Evolutionary conservation across 306 rosid genomes (phyloP).

Genomic region (Mimosa bimucronata): DNA sequence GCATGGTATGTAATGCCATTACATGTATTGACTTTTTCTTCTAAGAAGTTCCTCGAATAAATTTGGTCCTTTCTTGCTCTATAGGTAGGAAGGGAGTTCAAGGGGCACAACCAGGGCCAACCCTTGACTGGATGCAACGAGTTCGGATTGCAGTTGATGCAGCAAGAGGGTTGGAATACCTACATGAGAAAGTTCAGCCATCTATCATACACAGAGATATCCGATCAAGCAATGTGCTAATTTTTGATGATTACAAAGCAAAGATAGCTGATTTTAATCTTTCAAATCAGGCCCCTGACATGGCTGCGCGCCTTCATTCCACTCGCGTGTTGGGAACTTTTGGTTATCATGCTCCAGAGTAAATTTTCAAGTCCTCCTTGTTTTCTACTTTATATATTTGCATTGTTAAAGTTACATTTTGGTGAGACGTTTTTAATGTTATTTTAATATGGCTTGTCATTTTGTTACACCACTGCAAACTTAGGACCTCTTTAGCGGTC

Average conservation of each 20-base stretch:
- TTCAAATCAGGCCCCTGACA: constrained; percentile 84
- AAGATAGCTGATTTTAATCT: constrained; percentile 82
- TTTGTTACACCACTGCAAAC: neutral
- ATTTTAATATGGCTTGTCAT: neutral
- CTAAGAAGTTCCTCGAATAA: neutral
- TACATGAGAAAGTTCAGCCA: constrained; percentile 80
- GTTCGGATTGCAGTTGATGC: constrained; percentile 81
- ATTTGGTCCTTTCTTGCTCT: constrained; percentile 27
- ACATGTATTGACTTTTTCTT: neutral
- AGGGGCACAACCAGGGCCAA: constrained; percentile 86
- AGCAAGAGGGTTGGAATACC: constrained; percentile 74
- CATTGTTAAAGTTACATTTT: neutral
- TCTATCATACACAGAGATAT: constrained; percentile 72
- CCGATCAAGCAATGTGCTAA: constrained; percentile 79
- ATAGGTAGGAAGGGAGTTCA: constrained; percentile 84
- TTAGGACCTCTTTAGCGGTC: neutral
- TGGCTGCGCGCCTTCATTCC: constrained; percentile 88
- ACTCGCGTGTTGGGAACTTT: constrained; percentile 81
- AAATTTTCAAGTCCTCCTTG: constrained; percentile 35
- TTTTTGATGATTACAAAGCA: constrained; percentile 74
- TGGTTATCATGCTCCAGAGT: constrained; percentile 90
- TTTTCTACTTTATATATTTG: constrained; percentile 9
- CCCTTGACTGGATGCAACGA: constrained; percentile 77
- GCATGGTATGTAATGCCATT: constrained; percentile 64
- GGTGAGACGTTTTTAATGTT: constrained; percentile 1